Percentiles rank a stretch among this genome's conserved stretches.
Evolutionary conservation across 73 alveolate genomes (phyloP).

Genomic region (Tetrahymena borealis): DNA sequence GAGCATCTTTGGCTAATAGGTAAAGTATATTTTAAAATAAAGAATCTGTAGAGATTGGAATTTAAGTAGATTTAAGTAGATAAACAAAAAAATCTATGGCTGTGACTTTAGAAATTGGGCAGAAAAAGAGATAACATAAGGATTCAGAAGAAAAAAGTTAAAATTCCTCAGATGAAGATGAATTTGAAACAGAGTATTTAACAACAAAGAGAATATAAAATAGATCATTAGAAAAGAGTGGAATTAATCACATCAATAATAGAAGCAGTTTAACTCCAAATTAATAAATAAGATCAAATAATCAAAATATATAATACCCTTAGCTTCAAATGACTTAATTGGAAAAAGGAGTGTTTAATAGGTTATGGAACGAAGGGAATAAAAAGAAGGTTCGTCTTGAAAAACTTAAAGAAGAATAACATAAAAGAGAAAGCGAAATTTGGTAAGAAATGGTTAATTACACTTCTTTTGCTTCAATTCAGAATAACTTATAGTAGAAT

Average conservation of each 20-base stretch:
- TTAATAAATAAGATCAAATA: not conserved
- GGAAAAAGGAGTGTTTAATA: not conserved
- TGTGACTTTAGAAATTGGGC: no score
- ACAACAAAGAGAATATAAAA: not conserved
- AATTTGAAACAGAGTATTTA: not conserved
- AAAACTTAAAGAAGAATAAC: not conserved
- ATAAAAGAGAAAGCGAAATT: not conserved
- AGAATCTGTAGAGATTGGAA: no score
- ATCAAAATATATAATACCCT: not conserved
- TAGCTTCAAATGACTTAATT: not conserved
- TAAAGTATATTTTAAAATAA: no score
- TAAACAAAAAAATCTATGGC: no score
- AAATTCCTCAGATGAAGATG: not conserved
- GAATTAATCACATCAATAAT: not conserved
- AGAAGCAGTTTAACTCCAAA: not conserved
- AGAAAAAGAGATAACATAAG: no score
- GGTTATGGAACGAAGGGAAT: not conserved
- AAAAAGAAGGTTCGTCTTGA: not conserved
- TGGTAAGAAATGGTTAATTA: not conserved
- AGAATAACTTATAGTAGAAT: no score
- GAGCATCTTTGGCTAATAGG: no score
- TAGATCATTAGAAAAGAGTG: not conserved
- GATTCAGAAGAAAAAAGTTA: no score
- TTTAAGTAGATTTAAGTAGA: no score
- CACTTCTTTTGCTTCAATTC: not conserved